Conservation (phyloP, 2,329 filamentous ascomycete genomes). For the Orbilia blumenaviensis region DNA sequence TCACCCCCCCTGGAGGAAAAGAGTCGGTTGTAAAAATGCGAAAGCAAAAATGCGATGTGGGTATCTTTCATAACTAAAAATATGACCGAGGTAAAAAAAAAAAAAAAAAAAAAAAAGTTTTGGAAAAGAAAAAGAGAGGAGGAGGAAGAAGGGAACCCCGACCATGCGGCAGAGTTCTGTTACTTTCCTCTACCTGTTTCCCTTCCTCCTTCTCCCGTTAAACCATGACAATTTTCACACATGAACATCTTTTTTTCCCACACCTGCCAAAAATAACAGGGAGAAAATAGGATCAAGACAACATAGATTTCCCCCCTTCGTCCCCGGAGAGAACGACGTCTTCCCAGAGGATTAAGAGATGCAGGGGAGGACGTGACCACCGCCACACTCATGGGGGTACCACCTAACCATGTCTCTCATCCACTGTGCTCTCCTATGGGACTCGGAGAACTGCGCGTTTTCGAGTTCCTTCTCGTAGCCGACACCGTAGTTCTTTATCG, state of each 20-base stretch:
- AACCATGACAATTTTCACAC: slow-evolving; percentile 1
- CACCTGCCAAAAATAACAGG: background rate
- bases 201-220: slow-evolving; percentile 8
- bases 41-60: slow-evolving; percentile 8
- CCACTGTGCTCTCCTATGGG: slow-evolving; percentile 38
- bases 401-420: slow-evolving; percentile 47
- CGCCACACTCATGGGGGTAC: slow-evolving; percentile 52
- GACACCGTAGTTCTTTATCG: slow-evolving; percentile 28
- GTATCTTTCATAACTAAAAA: slow-evolving; percentile 23
- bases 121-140: background rate
- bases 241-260: background rate
- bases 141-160: background rate
- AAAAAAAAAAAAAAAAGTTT: no score
- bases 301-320: slow-evolving; percentile 8
- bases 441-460: slow-evolving; percentile 50
- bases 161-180: slow-evolving; percentile 28
- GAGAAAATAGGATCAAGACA: background rate
- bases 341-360: slow-evolving; percentile 5
- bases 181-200: slow-evolving; percentile 29
- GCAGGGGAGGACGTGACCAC: slow-evolving; percentile 48
- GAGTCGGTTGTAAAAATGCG: background rate
- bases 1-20: background rate
- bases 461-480: slow-evolving; percentile 41
- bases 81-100: background rate
- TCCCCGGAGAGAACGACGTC: slow-evolving; percentile 4